A percentile compares a stretch with the other conserved stretches of the same genome.
Conservation (phyloP, 768 basidiomycete species). For the Pisolithus albus region DNA sequence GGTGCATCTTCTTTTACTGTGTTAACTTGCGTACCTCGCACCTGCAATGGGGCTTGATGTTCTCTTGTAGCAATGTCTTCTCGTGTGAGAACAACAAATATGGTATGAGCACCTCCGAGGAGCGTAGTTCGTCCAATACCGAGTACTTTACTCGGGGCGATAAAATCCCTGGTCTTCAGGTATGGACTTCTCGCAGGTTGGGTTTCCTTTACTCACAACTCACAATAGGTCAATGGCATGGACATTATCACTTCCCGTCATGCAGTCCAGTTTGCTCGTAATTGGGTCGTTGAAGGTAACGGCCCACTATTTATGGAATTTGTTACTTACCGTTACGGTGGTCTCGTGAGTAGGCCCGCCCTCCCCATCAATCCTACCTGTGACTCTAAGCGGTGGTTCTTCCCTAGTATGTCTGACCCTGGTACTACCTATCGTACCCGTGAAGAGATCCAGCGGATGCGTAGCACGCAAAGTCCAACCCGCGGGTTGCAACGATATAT, state of each 20-base stretch:
- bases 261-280: conserved; percentile 78
- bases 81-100: no score
- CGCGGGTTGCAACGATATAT: conserved; percentile 90
- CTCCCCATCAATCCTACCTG: background rate
- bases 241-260: conserved; percentile 89
- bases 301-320: conserved; percentile 93
- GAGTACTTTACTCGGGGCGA: no score
- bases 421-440: conserved; percentile 98
- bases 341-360: conserved; percentile 60
- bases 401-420: conserved; percentile 86
- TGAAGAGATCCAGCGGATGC: conserved; percentile 96
- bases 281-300: conserved; percentile 80
- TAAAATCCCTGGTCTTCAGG: no score
- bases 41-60: background rate
- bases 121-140: no score
- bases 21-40: conserved; percentile 1
- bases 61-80: conserved; percentile 24
- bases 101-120: no score
- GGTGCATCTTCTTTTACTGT: conserved; percentile 6
- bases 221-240: conserved; percentile 84
- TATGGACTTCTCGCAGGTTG: no score
- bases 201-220: background rate
- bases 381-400: background rate
- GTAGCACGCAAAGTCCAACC: conserved; percentile 91
- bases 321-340: conserved; percentile 97